These are phyloP conservation scores for Inga leiocalycina DNA, from an alignment of 306 rosid species.

Conservation along the genomic window DNA sequence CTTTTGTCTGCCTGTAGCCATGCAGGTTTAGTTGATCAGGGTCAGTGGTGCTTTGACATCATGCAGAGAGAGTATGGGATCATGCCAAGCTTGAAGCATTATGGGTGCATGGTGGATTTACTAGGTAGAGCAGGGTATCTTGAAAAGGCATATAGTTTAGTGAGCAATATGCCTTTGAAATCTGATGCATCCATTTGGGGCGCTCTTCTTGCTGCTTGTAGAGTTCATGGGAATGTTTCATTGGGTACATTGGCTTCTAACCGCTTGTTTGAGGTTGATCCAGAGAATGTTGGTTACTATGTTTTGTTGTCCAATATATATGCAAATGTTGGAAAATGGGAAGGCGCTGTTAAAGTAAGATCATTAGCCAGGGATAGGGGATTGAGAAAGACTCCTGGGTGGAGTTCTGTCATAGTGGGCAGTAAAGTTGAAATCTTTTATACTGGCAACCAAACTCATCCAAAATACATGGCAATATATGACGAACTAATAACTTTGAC, in stretches of 20 bases:
- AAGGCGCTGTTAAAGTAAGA: constrained; percentile 42
- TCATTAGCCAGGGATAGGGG: constrained; percentile 44
- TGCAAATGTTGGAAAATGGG: constrained; percentile 57
- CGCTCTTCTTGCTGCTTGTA: constrained; percentile 54
- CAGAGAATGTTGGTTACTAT: constrained; percentile 54
- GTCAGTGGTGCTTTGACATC: constrained; percentile 44
- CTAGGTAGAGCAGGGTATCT: constrained; percentile 51
- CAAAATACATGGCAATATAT: constrained; percentile 43
- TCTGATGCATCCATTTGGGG: constrained; percentile 59
- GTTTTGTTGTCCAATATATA: constrained; percentile 54
- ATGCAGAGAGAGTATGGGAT: constrained; percentile 46
- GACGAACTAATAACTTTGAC: constrained; percentile 44
- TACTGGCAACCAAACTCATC: constrained; percentile 54
- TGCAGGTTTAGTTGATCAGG: constrained; percentile 48
- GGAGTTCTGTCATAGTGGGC: constrained; percentile 50
- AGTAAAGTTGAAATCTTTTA: constrained; percentile 51
- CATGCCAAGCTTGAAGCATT: constrained; percentile 52
- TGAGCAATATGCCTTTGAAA: constrained; percentile 46
- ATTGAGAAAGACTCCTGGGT: constrained; percentile 46
- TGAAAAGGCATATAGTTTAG: constrained; percentile 47
- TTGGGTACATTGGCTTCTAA: constrained; percentile 42
- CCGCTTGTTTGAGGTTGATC: constrained; percentile 47
- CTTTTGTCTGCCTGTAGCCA: constrained; percentile 56
- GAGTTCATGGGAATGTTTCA: constrained; percentile 49
- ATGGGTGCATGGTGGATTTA: constrained; percentile 59